Evolutionary conservation across 306 rosid genomes (phyloP), one percentile per base, ranked within the genome.

Genomic region (Vigna unguiculata): DNA sequence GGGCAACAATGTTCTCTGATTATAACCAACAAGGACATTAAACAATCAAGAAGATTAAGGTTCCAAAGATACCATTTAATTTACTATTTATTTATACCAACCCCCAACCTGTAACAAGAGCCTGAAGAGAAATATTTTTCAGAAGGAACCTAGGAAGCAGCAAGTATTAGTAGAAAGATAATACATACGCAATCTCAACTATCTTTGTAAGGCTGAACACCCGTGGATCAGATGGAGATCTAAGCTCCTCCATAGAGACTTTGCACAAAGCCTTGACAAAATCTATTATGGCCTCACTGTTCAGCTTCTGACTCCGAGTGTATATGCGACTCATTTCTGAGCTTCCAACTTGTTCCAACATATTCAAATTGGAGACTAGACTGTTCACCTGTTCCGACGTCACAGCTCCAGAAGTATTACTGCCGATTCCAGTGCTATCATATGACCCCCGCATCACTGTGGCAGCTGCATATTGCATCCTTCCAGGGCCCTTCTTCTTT

Each of bases 341-440:
- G 86, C 97, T 92, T 80, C 99, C 99, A 85, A 96, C 97, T 91
- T 96, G 99, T 84, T 93, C 99, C 72, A 96, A 75, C 99, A 96
- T 89, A 77, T 91, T 96, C 82, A 96, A 88, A 85, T 96, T 96
- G 69, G 98, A 89, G 82, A 93, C 97, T 58, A 96, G 91, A 82
- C 84, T 92, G 86, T 91, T 96, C 96, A 96, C 88, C 88, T 91
- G 99, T 72, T 93, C 97, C 1, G 98, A 91, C 43, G 99, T 92
- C 71, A 96, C 93, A 0, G 78, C 75, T 21, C 94, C 98, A 77
- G 98, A 88, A 68, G 96, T 74, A 79, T 89, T 93, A 79, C 98
- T 88, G 22, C 96, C 87, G 54, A 96, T 90, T 80, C 99, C 99
- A 81, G 98, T 89, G 89, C 98, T 92, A 84, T 96, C 99, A 81